Evolutionary conservation across 2,329 filamentous ascomycete species (phyloP).

Genomic region (Colletotrichum tanaceti): DNA sequence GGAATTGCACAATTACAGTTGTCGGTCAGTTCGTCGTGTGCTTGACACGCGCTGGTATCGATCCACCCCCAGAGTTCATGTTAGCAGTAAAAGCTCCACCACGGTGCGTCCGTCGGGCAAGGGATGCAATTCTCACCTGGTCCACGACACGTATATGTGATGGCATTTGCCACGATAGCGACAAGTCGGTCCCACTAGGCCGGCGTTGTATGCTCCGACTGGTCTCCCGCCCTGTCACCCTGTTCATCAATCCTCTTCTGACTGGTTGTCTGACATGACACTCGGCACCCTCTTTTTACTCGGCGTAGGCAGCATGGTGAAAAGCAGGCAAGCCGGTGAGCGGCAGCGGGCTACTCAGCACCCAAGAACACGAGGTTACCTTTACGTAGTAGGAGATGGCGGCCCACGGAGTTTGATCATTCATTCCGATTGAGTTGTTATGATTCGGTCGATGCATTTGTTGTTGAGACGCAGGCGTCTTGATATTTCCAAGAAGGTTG

Average conservation of each 20-base stretch:
- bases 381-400: slow-evolving; percentile 30
- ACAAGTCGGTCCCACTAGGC: slow-evolving; percentile 32
- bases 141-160: slow-evolving; percentile 38
- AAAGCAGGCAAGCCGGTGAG: slow-evolving; percentile 15
- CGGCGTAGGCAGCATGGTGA: slow-evolving; percentile 14
- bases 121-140: slow-evolving; percentile 30
- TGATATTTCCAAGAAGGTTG: slow-evolving; percentile 7
- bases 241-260: slow-evolving; percentile 4
- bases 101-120: slow-evolving; percentile 27
- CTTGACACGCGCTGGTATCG: neutral
- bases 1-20: neutral
- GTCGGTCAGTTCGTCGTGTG: neutral
- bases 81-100: slow-evolving; percentile 22
- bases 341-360: neutral
- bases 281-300: slow-evolving; percentile 17
- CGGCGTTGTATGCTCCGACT: slow-evolving; percentile 12
- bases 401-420: slow-evolving; percentile 6
- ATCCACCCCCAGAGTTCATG: slow-evolving; percentile 19
- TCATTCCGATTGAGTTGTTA: neutral
- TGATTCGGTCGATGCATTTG: slow-evolving; percentile 27
- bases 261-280: slow-evolving; percentile 26
- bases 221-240: slow-evolving; percentile 29
- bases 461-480: slow-evolving; percentile 30
- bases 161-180: slow-evolving; percentile 38
- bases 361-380: slow-evolving; percentile 20